Percentiles rank a stretch among this genome's conserved stretches.
phyloP scores from a whole-genome alignment of 225 moss, liverwort and hornwort genomes.

The Ulota crispa region DNA sequence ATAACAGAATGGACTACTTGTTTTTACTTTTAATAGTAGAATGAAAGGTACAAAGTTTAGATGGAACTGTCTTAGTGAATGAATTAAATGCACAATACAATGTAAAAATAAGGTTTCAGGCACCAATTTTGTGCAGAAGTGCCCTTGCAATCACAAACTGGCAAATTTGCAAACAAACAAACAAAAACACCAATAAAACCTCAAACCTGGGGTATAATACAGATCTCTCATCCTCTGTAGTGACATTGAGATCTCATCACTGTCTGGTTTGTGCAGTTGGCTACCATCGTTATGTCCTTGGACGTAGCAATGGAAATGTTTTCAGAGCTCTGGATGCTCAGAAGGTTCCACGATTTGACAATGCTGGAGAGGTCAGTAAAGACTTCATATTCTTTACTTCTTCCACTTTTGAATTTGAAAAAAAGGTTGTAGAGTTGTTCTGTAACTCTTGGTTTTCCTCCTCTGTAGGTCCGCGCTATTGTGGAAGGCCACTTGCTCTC shows the following conservation, averaged over 20 bases:
- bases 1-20: too few relatives aligned
- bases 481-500: slow-evolving; percentile 92
- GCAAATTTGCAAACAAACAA: too few relatives aligned
- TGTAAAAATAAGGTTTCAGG: too few relatives aligned
- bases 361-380: slow-evolving; percentile 61
- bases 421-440: neutral
- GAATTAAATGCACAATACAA: too few relatives aligned
- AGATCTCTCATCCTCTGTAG: neutral
- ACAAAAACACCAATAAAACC: too few relatives aligned
- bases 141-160: too few relatives aligned
- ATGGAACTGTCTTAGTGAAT: too few relatives aligned
- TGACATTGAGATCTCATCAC: neutral
- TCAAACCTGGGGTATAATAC: too few relatives aligned
- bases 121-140: too few relatives aligned
- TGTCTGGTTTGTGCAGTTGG: slow-evolving; percentile 46
- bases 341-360: slow-evolving; percentile 61
- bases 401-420: neutral
- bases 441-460: neutral
- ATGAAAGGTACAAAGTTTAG: too few relatives aligned
- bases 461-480: slow-evolving; percentile 75
- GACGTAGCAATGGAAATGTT: slow-evolving; percentile 24
- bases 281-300: slow-evolving; percentile 58
- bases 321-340: slow-evolving; percentile 27
- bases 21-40: too few relatives aligned
- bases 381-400: neutral